Conservation (phyloP, 2,329 filamentous ascomycete species). For the Mycosphaerella sp. region DNA sequence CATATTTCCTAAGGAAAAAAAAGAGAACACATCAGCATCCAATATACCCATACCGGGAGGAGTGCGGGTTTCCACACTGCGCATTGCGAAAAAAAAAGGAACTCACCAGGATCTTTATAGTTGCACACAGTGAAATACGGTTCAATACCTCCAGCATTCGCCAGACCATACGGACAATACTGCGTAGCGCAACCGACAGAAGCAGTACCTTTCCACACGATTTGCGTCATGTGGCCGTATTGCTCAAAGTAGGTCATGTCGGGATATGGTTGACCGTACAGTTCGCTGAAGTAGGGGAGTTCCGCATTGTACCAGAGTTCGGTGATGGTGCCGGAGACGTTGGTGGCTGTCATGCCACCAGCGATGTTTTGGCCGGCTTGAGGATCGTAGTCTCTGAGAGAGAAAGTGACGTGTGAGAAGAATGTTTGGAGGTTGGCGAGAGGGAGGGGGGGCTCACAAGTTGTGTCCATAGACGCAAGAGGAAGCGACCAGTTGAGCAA, state of each 20-base stretch:
- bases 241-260: constrained; percentile 54
- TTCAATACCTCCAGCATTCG: constrained; percentile 37
- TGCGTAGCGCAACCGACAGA: constrained; percentile 57
- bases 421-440: no score
- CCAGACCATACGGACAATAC: constrained; percentile 51
- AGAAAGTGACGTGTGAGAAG: background rate
- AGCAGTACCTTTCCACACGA: constrained; percentile 62
- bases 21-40: background rate
- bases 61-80: background rate
- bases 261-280: constrained; percentile 55
- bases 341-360: constrained; percentile 50
- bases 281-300: constrained; percentile 48
- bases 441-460: constrained; percentile 49
- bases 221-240: constrained; percentile 70
- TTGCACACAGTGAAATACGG: constrained; percentile 79
- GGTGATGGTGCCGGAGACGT: constrained; percentile 62
- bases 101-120: constrained; percentile 66
- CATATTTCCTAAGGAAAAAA: constrained; percentile 12
- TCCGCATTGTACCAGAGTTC: constrained; percentile 87
- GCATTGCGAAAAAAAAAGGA: background rate
- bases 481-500: constrained; percentile 57
- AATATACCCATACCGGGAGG: no score
- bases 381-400: constrained; percentile 33
- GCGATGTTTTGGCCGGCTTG: constrained; percentile 78
- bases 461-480: constrained; percentile 69